Evolutionary conservation across 495 filamentous ascomycete species (phyloP), one percentile per base, ranked within the genome.

Genomic region (Glarea lozoyensis): DNA sequence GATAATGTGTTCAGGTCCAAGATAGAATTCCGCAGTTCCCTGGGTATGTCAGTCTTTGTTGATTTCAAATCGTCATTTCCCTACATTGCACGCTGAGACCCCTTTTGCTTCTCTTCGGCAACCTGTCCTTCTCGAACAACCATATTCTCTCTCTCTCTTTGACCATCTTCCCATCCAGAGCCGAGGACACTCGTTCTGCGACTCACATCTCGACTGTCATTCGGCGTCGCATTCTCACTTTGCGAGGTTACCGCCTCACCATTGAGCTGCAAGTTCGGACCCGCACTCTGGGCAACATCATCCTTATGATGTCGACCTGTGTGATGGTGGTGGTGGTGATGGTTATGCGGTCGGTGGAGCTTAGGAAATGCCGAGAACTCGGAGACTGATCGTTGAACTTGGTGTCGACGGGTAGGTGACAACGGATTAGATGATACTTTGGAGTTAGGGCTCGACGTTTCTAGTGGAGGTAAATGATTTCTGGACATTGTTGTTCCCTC

Each of bases 291-390:
- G n/a, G 61, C 42, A 29, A 51, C 41, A 10, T 60, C 49, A 23
- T 59, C 32, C 20, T 35, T 37, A 25, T 44, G 59, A 23, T 57
- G 54, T 37, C 68, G 64, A 34, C 58, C 62, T 18, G 67, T 40
- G 63, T 75, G 47, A 48, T 66, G 41, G 49, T 51, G 44, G 48
- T 61, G 35, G 46, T 61, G 48, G 63, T 65, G 48, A 49, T 53
- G 47, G 55, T 61, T 50, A 24, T 66, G 59, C 49, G 66, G 60
- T 42, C 48, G 65, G 32, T 68, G 65, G 41, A 63, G 61, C 27
- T 62, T 57, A 42, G 62, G 65, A 48, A 68, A 60, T 40, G 64
- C 61, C 23, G 71, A 68, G 37, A 70, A 51, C 46, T 76, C 69
- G 37, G 64, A 62, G 37, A 72, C 68, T 24, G 70, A 73, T 10